A percentile compares a stretch with the other conserved stretches of the same genome.
Evolutionary conservation across 2,329 filamentous ascomycete species (phyloP).

Genomic region (Penicillium verrucosum): DNA sequence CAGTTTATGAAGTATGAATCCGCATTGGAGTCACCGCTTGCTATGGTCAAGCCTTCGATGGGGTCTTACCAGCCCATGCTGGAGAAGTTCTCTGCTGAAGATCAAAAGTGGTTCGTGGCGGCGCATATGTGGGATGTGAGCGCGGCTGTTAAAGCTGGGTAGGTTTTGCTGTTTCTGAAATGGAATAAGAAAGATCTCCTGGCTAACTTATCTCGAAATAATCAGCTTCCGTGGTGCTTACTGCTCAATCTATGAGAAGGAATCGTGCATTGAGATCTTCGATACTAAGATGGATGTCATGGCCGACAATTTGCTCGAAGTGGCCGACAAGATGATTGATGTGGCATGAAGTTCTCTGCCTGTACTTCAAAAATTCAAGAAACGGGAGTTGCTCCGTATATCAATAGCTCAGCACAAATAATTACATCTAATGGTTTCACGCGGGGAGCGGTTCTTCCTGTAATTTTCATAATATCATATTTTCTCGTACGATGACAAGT

Average conservation of each 20-base stretch:
- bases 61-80: constrained; percentile 48
- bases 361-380: not conserved
- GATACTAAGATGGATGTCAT: constrained; percentile 51
- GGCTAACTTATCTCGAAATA: not conserved
- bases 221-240: constrained; percentile 51
- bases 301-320: constrained; percentile 45
- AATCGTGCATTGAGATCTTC: constrained; percentile 51
- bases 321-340: constrained; percentile 43
- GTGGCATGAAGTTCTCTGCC: not conserved
- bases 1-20: not conserved
- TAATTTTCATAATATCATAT: not conserved
- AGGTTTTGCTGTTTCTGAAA: not conserved
- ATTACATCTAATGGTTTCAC: not conserved
- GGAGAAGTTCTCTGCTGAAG: constrained; percentile 39
- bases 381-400: not conserved
- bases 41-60: constrained; percentile 51
- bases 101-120: constrained; percentile 55
- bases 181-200: not conserved
- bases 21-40: constrained; percentile 36
- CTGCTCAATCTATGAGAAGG: constrained; percentile 53
- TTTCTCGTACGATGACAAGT: not conserved
- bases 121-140: constrained; percentile 61
- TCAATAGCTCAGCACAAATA: not conserved
- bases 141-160: constrained; percentile 49
- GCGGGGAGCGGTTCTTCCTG: not conserved